Evolutionary conservation across 2,329 filamentous ascomycete genomes (phyloP), one percentile per base, ranked within the genome.

Genomic region (Ophioceras dolichostomum): DNA sequence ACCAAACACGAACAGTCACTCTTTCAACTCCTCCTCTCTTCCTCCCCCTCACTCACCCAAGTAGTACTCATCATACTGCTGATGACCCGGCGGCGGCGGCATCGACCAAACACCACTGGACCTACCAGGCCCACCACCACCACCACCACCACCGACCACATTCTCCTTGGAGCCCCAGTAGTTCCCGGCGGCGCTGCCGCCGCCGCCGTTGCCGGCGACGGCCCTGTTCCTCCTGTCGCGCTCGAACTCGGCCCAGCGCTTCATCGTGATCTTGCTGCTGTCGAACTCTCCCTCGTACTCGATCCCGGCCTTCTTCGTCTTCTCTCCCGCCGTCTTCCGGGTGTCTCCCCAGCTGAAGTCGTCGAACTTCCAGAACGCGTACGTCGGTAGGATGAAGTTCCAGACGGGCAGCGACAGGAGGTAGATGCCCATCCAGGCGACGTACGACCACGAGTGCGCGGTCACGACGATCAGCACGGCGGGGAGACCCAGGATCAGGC

Each of bases 321-420:
- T 85, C 54, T 94, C 89, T 20, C 88, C 88, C 0, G 80, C 84
- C 29, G 89, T 94, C 74, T 96, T 94, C 43, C 91, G 78, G 39
- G 91, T 98, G 45, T 98, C 93, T 52, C 91, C 91, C 91, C 91
- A 98, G 40, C 84, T 94, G 68, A 98, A 98, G 65, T 98, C 91
- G 57, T 98, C 91, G 57, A 98, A 98, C 64, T 98, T 96, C 91
- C 91, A 98, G 68, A 89, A 98, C 3, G 91, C 83, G 56, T 98
- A 98, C 7, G 76, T 76, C 0, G 91, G 91, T 8, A 98, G 76
- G 27, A 98, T 70, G 57, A 98, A 94, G 61, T 98, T 98, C 91
- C 91, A 98, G 40, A 98, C 73, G 1, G 93, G 93, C 2, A 98
- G 76, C 1, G 91, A 94, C 32, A 88, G 38, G 14, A 98, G 75